Percentiles rank a stretch among this genome's conserved stretches.
Conservation (phyloP, 345 rosid genomes). For the Trapa incisa region DNA sequence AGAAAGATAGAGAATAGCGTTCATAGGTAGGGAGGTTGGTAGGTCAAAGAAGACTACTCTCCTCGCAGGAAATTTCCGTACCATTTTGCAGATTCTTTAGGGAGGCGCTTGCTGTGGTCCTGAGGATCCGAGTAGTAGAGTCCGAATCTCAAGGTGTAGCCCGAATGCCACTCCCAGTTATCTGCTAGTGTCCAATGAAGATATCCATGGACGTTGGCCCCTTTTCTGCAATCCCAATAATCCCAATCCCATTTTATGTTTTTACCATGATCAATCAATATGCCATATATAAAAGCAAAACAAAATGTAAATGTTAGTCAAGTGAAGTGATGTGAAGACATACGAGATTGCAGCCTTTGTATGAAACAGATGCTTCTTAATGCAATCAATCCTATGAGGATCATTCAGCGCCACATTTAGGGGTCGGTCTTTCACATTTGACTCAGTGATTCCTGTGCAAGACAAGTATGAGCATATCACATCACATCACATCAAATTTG, state of each 20-base stretch:
- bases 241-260: not conserved
- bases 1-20: too few species aligned
- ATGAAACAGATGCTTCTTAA: constrained; percentile 17
- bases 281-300: not conserved
- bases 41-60: not conserved
- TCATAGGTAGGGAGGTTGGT: too few species aligned
- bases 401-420: constrained; percentile 9
- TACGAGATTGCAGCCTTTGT: constrained; percentile 16
- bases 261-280: not conserved
- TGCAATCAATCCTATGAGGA: constrained; percentile 19
- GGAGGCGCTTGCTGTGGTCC: constrained; percentile 30
- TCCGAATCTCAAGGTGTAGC: constrained; percentile 37
- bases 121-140: constrained; percentile 41
- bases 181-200: constrained; percentile 48
- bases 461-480: not conserved
- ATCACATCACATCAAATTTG: not conserved
- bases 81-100: constrained; percentile 46
- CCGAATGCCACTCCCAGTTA: constrained; percentile 45
- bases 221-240: constrained; percentile 6
- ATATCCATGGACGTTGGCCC: constrained; percentile 49
- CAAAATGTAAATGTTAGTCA: not conserved
- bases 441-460: constrained; percentile 5
- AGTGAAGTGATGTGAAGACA: not conserved
- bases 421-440: constrained; percentile 3
- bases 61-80: constrained; percentile 28